Percentiles rank a stretch among this genome's conserved stretches.
These are phyloP conservation scores for Corchorus capsularis DNA, from an alignment of 345 rosid genomes.

Conservation along the genomic window DNA sequence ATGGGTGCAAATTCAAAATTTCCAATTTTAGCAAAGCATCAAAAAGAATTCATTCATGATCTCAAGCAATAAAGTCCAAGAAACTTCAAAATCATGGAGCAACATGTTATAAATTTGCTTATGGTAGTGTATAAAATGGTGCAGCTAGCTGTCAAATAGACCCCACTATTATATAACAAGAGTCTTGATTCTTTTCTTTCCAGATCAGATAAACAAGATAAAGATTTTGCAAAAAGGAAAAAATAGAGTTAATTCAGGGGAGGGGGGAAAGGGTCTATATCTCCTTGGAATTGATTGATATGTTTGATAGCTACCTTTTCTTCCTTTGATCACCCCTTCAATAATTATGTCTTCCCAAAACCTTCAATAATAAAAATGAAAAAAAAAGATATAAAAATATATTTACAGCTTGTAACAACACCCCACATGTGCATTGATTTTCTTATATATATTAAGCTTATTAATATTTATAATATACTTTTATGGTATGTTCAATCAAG, in stretches of 20 bases:
- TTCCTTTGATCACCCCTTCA: constrained; percentile 33
- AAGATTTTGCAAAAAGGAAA: constrained; percentile 35
- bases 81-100: constrained; percentile 16
- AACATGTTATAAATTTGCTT: constrained; percentile 15
- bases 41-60: constrained; percentile 3
- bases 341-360: constrained; percentile 48
- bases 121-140: constrained; percentile 26
- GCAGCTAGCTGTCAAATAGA: constrained; percentile 48
- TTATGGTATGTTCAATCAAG: constrained; percentile 12
- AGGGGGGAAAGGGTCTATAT: not conserved
- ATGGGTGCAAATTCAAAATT: not conserved
- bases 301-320: constrained; percentile 30
- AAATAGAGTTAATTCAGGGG: constrained; percentile 43
- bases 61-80: constrained; percentile 24
- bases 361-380: constrained; percentile 14
- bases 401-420: constrained; percentile 35
- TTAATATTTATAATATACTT: not conserved
- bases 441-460: not conserved
- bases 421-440: constrained; percentile 42
- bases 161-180: constrained; percentile 38
- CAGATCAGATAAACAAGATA: constrained; percentile 40
- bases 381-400: not conserved
- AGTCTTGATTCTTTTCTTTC: constrained; percentile 41
- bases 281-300: constrained; percentile 26
- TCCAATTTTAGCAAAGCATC: constrained; percentile 19